phyloP scores from a whole-genome alignment of 1,139 yeast genomes.

The Insectozyma bohioensis region DNA sequence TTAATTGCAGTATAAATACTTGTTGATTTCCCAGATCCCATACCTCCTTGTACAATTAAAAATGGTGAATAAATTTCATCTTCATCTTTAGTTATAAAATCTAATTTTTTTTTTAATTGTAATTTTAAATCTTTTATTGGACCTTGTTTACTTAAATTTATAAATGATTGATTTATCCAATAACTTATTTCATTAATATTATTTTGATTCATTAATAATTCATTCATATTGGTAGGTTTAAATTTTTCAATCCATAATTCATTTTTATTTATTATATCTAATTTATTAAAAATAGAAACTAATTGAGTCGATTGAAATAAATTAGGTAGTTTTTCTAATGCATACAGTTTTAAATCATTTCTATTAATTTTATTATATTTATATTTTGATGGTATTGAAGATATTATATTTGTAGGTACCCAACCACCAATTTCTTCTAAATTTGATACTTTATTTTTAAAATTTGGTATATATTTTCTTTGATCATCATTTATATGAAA shows the following conservation, averaged over 20 bases:
- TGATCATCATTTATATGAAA: slow-evolving; percentile 22
- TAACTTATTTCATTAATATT: slow-evolving; percentile 24
- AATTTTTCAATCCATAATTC: slow-evolving; percentile 46
- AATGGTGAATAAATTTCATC: slow-evolving; percentile 55
- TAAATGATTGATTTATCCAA: slow-evolving; percentile 55
- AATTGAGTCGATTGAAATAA: slow-evolving; percentile 17
- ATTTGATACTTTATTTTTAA: not conserved
- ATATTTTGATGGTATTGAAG: too few species aligned
- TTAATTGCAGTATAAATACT: slow-evolving; percentile 68
- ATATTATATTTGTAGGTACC: slow-evolving; percentile 2
- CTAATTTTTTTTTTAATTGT: slow-evolving; percentile 16
- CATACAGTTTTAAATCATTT: slow-evolving; percentile 6
- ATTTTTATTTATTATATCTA: slow-evolving; percentile 7
- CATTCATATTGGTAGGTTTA: slow-evolving; percentile 37
- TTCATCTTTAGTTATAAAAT: slow-evolving; percentile 21
- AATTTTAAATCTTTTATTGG: slow-evolving; percentile 29
- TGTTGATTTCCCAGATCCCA: slow-evolving; percentile 80
- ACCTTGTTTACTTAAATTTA: slow-evolving; percentile 29
- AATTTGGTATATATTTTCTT: not conserved
- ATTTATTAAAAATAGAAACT: slow-evolving; percentile 21
- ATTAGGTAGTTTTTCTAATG: slow-evolving; percentile 15
- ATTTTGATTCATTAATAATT: slow-evolving; percentile 33
- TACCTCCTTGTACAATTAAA: slow-evolving; percentile 66
- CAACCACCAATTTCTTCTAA: slow-evolving; percentile 1
- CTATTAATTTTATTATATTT: not conserved